These are phyloP conservation scores for Eucalyptus camaldulensis DNA, from an alignment of 345 rosid genomes.

Conservation along the genomic window DNA sequence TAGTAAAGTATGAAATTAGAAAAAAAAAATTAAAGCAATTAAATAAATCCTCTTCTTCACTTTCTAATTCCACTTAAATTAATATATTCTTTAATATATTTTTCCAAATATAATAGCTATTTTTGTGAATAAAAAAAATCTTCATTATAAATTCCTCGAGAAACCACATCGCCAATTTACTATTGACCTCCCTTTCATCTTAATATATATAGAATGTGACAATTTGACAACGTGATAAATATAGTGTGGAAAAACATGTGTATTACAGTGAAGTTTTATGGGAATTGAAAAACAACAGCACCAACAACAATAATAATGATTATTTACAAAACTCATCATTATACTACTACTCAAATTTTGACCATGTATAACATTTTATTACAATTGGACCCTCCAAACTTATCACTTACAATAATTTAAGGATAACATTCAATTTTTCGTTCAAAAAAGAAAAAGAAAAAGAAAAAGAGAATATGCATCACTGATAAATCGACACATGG, in stretches of 20 bases:
- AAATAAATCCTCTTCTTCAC: background rate
- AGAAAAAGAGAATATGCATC: background rate
- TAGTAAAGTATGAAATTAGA: background rate
- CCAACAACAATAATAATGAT: background rate
- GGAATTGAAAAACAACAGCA: background rate
- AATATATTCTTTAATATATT: background rate
- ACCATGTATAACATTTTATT: background rate
- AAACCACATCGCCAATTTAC: background rate
- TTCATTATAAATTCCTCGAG: background rate
- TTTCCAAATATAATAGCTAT: background rate
- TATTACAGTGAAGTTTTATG: background rate
- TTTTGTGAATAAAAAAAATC: background rate
- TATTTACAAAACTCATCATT: background rate
- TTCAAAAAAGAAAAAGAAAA: background rate
- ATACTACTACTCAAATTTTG: background rate
- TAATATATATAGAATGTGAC: background rate
- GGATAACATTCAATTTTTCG: background rate
- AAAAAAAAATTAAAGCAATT: background rate
- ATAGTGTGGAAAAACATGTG: background rate
- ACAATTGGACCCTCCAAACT: background rate
- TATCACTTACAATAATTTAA: background rate
- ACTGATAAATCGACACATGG: background rate
- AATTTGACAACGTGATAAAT: background rate
- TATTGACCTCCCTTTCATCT: background rate
- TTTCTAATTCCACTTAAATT: background rate